Base-by-base conservation (phyloP, 345 rosid genomes). In the Salix exigua region DNA sequence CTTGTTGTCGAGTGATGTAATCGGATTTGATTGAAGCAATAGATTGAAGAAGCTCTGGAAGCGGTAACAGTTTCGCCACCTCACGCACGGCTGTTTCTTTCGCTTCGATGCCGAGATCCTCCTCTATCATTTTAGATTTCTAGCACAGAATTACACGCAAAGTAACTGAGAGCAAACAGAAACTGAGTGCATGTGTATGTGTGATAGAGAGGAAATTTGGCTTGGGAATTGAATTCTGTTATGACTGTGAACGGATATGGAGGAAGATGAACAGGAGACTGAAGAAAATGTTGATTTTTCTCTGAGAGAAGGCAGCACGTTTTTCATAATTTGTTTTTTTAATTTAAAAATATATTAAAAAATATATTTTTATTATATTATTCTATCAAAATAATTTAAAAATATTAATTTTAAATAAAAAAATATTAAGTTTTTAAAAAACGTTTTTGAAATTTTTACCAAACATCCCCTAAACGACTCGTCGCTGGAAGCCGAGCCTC, bases 61-160 rank as follows among this genome's bases (percentile, higher is more conserved):
- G 85, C 6, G 98, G 97, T 69, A 96, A 75, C 25, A 96, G 91
- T 91, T 96, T 96, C 18, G 98, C 97, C 44, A 96, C 99, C 86
- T 96, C 99, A 1, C 99, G 92, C 6, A 96, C 99, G n/a, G 99
- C 88, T 23, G 96, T 88, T 77, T 96, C 99, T 87, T 94, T 96
- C 31, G 99, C 99, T 75, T 96, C 99, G 66, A 96, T 93, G 63
- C 99, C 99, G 58, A 89, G 95, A 92, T 96, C 99, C 72, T 96
- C 97, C 74, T n/a, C 77, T 74, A 61, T 81, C 74, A 75, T 80
- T 35, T 42, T 78, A 13, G 63, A 58, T 58, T 58, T n/a, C 63
- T 58, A 58, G 25, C 23, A 58, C 63, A 58, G 28, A 9, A 1
- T 28, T 11, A 25, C 26, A 35, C 17, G 16, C 70, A 19, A 9